phyloP scores from a whole-genome alignment of 441 rosid species.

The Populus trichocarpa region DNA sequence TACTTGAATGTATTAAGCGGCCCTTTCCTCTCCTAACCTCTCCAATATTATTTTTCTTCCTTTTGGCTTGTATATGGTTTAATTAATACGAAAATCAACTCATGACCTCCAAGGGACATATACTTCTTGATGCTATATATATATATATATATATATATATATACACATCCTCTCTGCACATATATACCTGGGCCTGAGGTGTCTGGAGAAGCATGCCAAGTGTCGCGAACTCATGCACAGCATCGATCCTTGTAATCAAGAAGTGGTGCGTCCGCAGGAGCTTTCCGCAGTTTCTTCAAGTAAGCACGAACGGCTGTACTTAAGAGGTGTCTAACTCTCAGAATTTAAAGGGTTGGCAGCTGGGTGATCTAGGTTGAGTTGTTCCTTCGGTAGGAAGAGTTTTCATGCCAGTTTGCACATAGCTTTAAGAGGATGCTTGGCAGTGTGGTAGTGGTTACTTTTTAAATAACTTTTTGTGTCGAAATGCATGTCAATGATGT shows the following conservation, averaged over 20 bases:
- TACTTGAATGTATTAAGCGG: too few relatives aligned
- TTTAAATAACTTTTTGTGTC: too few relatives aligned
- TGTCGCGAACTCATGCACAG: slow-evolving; percentile 89
- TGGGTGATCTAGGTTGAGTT: slow-evolving; percentile 69
- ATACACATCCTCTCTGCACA: slow-evolving; percentile 67
- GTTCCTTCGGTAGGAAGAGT: slow-evolving; percentile 70
- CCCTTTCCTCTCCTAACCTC: too few relatives aligned
- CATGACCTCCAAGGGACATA: slow-evolving; percentile 80
- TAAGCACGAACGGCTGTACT: slow-evolving; percentile 52
- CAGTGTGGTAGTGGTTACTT: too few relatives aligned
- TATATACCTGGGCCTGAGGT: slow-evolving; percentile 70
- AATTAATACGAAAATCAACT: slow-evolving; percentile 63
- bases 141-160: slow-evolving; percentile 58
- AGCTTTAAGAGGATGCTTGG: slow-evolving; percentile 26
- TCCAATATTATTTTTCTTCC: too few relatives aligned
- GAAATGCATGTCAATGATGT: too few relatives aligned
- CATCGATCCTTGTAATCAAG: slow-evolving; percentile 76
- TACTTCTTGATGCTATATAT: slow-evolving; percentile 89
- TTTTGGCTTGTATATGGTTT: too few relatives aligned
- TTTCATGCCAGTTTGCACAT: slow-evolving; percentile 74
- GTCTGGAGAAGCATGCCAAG: slow-evolving; percentile 82
- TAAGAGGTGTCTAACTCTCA: slow-evolving; percentile 58
- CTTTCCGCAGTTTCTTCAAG: slow-evolving; percentile 70
- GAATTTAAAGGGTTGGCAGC: slow-evolving; percentile 76
- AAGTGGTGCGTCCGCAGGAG: slow-evolving; percentile 47